Conservation (phyloP, 2,329 filamentous ascomycete species). For the Verticillium zaregamsianum region DNA sequence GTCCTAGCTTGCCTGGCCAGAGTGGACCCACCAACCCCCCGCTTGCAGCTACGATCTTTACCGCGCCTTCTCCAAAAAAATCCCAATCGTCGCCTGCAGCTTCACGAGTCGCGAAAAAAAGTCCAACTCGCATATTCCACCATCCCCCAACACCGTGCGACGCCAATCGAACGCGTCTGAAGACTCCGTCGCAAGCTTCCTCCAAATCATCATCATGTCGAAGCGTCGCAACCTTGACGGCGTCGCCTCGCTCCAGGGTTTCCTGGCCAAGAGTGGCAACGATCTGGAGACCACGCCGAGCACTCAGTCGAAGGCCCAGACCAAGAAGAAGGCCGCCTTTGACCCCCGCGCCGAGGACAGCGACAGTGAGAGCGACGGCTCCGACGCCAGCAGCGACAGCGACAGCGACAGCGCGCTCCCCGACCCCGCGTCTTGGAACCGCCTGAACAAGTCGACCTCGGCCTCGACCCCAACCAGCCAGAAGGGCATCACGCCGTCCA, state of each 20-base stretch:
- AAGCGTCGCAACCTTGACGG: constrained; percentile 10
- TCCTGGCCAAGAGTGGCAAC: constrained; percentile 6
- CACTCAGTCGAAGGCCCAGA: constrained; percentile 14
- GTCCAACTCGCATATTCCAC: not conserved
- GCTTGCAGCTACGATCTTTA: not conserved
- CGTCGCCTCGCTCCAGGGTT: constrained; percentile 8
- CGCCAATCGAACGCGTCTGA: not conserved
- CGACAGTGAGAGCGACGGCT: constrained; percentile 10
- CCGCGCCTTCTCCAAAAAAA: not conserved
- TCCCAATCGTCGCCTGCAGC: not conserved
- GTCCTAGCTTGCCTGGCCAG: not conserved
- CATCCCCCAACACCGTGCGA: not conserved
- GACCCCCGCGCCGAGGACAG: constrained; percentile 12
- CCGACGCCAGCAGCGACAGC: constrained; percentile 22
- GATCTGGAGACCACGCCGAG: constrained; percentile 1
- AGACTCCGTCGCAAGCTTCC: not conserved
- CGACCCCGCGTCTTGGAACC: constrained; percentile 1
- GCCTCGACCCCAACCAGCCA: not conserved
- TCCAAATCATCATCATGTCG: not conserved
- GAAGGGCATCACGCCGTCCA: constrained; percentile 5
- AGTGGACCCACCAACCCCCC: not conserved
- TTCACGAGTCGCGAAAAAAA: not conserved
- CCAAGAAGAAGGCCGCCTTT: constrained; percentile 10
- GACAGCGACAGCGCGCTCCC: constrained; percentile 10
- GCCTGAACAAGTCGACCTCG: constrained; percentile 5